Conservation (phyloP, 106 monocot genomes). For the Cymbidium sinense region DNA sequence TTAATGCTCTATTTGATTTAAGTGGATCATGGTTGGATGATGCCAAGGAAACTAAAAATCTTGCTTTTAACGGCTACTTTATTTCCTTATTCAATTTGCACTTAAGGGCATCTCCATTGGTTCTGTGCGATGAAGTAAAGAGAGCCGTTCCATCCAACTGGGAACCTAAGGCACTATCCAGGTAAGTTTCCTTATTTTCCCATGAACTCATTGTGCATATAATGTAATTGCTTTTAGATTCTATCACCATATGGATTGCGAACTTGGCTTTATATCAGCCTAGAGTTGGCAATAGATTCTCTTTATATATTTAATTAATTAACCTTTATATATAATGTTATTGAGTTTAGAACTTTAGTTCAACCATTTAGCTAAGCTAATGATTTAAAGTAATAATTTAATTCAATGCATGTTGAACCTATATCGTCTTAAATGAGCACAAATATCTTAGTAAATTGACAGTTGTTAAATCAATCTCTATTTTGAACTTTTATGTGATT, state of each 20-base stretch:
- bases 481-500: background rate
- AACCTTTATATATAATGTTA: background rate
- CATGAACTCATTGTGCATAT: background rate
- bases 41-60: constrained; percentile 57
- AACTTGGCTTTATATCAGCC: background rate
- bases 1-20: constrained; percentile 81
- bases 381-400: background rate
- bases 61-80: constrained; percentile 90
- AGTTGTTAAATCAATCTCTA: background rate
- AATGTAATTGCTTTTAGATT: background rate
- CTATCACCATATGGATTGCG: background rate
- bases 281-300: background rate
- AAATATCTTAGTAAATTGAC: background rate
- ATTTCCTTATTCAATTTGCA: constrained; percentile 84
- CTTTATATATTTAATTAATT: background rate
- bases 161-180: constrained; percentile 68
- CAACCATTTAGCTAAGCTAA: background rate
- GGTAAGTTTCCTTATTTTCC: constrained; percentile 24
- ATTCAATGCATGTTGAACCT: background rate
- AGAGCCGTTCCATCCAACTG: constrained; percentile 78
- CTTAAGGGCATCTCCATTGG: constrained; percentile 59
- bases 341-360: background rate
- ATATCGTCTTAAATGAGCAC: background rate
- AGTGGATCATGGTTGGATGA: constrained; percentile 84
- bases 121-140: constrained; percentile 76